These are phyloP conservation scores for Aeschynomene evenia DNA, from an alignment of 306 rosid genomes.

Conservation along the genomic window DNA sequence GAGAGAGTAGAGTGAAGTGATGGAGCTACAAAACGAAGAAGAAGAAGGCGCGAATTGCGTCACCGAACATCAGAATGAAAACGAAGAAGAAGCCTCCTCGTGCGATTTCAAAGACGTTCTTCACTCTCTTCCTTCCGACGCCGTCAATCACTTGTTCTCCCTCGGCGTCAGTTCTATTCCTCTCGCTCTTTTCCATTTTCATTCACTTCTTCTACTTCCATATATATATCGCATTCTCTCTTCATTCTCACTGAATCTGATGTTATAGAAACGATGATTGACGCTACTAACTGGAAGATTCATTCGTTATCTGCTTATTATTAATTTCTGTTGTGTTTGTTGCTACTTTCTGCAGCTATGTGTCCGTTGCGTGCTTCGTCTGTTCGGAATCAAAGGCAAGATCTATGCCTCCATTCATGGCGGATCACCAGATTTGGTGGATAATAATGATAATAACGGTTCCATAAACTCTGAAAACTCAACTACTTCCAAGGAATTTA, in stretches of 20 bases:
- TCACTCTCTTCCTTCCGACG: conserved; percentile 49
- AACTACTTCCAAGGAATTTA: not conserved
- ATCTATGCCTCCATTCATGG: conserved; percentile 22
- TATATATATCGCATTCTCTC: not conserved
- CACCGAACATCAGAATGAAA: not conserved
- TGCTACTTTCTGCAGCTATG: conserved; percentile 49
- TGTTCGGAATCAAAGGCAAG: conserved; percentile 52
- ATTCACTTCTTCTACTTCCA: too few species aligned
- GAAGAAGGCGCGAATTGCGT: not conserved
- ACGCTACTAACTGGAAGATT: not conserved
- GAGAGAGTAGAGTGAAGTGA: too few species aligned
- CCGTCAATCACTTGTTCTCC: conserved; percentile 48
- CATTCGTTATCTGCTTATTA: not conserved
- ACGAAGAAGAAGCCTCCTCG: not conserved
- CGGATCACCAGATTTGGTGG: not conserved
- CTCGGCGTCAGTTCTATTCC: conserved; percentile 38
- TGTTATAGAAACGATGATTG: not conserved
- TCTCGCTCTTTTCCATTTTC: not conserved
- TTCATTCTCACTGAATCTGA: too few species aligned
- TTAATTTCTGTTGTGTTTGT: too few species aligned
- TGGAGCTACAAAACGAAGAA: not conserved
- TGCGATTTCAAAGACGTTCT: conserved; percentile 26
- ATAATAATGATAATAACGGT: not conserved
- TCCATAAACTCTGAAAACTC: not conserved
- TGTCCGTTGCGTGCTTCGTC: conserved; percentile 65